Evolutionary conservation across 2,329 filamentous ascomycete genomes (phyloP).

Genomic region (Dactylonectria estremocensis): DNA sequence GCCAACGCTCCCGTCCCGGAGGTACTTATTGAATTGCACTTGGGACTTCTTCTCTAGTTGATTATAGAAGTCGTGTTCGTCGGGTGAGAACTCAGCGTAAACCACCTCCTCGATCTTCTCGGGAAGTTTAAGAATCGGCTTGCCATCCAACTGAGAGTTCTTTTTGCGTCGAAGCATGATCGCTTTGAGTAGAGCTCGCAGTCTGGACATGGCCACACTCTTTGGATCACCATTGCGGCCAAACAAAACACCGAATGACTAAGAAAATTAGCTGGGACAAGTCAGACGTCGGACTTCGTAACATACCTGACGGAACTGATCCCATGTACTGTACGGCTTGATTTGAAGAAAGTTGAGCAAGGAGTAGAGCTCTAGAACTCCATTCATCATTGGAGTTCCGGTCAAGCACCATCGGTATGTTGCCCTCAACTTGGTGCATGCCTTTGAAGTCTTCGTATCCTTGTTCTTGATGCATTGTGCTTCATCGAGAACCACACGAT

Average conservation of each 20-base stretch:
- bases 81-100: slow-evolving; percentile 78
- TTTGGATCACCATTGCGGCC: slow-evolving; percentile 64
- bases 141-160: slow-evolving; percentile 82
- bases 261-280: background rate
- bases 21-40: slow-evolving; percentile 82
- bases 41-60: slow-evolving; percentile 79
- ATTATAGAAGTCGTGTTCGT: slow-evolving; percentile 85
- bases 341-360: slow-evolving; percentile 84
- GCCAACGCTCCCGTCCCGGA: slow-evolving; percentile 78
- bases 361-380: slow-evolving; percentile 82
- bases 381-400: slow-evolving; percentile 92
- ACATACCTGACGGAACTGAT: slow-evolving; percentile 72
- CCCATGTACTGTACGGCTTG: slow-evolving; percentile 78
- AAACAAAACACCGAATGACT: slow-evolving; percentile 61
- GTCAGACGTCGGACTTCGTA: background rate
- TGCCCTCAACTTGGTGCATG: slow-evolving; percentile 76
- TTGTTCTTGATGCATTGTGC: slow-evolving; percentile 88
- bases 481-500: slow-evolving; percentile 88
- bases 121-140: slow-evolving; percentile 84
- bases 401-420: slow-evolving; percentile 85
- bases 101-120: slow-evolving; percentile 83
- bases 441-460: slow-evolving; percentile 79
- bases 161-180: slow-evolving; percentile 89
- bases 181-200: slow-evolving; percentile 84
- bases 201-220: slow-evolving; percentile 76